Percentiles rank a stretch among this genome's conserved stretches.
Conservation (phyloP, 768 basidiomycete species). For the Tephrocybe rancida region DNA sequence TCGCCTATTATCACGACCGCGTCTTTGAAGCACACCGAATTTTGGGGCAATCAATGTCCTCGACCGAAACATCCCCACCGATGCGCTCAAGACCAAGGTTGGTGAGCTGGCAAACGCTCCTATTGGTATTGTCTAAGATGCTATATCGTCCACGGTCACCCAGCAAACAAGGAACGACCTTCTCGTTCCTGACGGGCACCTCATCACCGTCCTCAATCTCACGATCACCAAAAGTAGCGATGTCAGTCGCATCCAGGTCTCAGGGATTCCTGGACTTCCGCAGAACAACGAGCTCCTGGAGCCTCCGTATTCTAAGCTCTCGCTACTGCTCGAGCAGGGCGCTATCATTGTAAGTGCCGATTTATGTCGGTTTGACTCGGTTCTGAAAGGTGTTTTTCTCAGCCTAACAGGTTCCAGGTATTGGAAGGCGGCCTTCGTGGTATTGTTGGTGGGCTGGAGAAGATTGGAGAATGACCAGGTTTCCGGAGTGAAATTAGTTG, state of each 20-base stretch:
- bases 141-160: slow-evolving; percentile 23
- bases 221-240: slow-evolving; percentile 37
- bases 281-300: slow-evolving; percentile 15
- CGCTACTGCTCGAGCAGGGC: no score
- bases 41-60: slow-evolving; percentile 41
- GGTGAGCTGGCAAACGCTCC: slow-evolving; percentile 23
- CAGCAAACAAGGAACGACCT: slow-evolving; percentile 26
- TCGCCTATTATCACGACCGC: slow-evolving; percentile 42
- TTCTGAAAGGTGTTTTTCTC: not conserved
- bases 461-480: slow-evolving; percentile 40
- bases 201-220: slow-evolving; percentile 34
- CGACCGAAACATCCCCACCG: slow-evolving; percentile 24
- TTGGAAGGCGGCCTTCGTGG: slow-evolving; percentile 44
- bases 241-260: slow-evolving; percentile 5
- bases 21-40: slow-evolving; percentile 31
- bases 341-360: no score
- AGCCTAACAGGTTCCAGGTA: slow-evolving; percentile 48
- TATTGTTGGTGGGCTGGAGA: slow-evolving; percentile 41
- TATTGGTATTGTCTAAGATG: slow-evolving; percentile 26
- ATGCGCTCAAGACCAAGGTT: slow-evolving; percentile 22
- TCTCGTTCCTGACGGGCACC: slow-evolving; percentile 35
- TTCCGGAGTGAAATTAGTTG: slow-evolving; percentile 46
- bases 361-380: not conserved
- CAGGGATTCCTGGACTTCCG: slow-evolving; percentile 22
- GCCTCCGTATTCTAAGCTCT: slow-evolving; percentile 15